phyloP scores from a whole-genome alignment of 139 green algal genomes.

The Microglena sp. region DNA sequence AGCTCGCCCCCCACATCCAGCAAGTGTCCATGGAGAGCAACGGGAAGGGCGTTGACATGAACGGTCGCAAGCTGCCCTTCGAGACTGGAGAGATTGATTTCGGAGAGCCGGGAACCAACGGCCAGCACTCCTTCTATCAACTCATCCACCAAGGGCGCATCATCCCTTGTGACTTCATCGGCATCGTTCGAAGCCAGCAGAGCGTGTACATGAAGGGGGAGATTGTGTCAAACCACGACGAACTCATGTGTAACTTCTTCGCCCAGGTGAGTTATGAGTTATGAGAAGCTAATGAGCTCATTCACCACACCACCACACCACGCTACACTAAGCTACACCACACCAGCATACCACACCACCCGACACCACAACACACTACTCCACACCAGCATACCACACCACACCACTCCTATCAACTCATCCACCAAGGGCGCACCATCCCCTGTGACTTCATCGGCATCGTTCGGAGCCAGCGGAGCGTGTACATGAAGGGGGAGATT shows the following conservation, averaged over 20 bases:
- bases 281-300: too few species aligned
- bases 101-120: conserved; percentile 97
- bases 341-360: too few species aligned
- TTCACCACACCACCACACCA: too few species aligned
- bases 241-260: conserved; percentile 99
- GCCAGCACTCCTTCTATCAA: conserved; percentile 99
- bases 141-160: conserved; percentile 81
- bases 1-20: conserved; percentile 95
- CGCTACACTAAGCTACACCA: too few species aligned
- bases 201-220: conserved; percentile 73
- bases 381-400: too few species aligned
- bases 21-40: conserved; percentile 76
- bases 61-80: conserved; percentile 78
- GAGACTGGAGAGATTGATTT: conserved; percentile 91
- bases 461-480: conserved; percentile 74
- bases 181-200: conserved; percentile 77
- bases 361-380: too few species aligned
- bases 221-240: conserved; percentile 94
- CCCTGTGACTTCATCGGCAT: conserved; percentile 98
- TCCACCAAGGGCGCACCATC: conserved; percentile 83
- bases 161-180: conserved; percentile 96
- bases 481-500: conserved; percentile 86
- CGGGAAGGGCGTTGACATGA: conserved; percentile 93
- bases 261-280: conserved; percentile 68
- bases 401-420: too few species aligned